Evolutionary conservation across 2,329 filamentous ascomycete genomes (phyloP).

Genomic region (Atkinsonella texensis): DNA sequence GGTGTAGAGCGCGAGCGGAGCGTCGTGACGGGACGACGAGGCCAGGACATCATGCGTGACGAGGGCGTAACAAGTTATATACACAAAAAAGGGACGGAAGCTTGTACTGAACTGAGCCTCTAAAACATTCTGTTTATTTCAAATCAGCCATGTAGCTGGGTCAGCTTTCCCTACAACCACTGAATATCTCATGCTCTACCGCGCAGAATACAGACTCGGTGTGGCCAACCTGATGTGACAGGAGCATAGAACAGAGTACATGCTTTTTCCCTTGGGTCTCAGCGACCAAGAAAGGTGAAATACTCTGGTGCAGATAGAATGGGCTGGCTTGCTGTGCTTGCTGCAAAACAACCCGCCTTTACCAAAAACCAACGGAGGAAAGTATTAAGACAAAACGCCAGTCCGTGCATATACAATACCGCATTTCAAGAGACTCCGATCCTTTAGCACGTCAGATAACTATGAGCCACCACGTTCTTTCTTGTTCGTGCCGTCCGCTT

Average conservation of each 20-base stretch:
- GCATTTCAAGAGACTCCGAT: background rate
- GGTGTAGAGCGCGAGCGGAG: slow-evolving; percentile 53
- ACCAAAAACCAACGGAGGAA: background rate
- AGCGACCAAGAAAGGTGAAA: background rate
- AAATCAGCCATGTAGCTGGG: background rate
- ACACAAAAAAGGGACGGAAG: slow-evolving; percentile 47
- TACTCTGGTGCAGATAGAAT: background rate
- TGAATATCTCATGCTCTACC: background rate
- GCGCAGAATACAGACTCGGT: background rate
- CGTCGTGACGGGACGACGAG: slow-evolving; percentile 50
- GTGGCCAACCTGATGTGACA: background rate
- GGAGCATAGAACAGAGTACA: background rate
- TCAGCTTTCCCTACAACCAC: background rate
- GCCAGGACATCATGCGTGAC: slow-evolving; percentile 46
- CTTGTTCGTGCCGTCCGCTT: background rate
- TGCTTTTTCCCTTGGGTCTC: background rate
- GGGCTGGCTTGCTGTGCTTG: background rate
- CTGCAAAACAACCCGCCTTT: background rate
- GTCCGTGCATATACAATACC: slow-evolving; percentile 15
- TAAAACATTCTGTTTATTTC: background rate
- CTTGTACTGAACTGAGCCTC: slow-evolving; percentile 25
- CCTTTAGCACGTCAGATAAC: background rate
- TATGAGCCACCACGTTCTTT: background rate
- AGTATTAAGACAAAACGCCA: slow-evolving; percentile 14
- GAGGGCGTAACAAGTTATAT: slow-evolving; percentile 46